These are phyloP conservation scores for Lagenaria siceraria DNA, from an alignment of 306 rosid genomes.

Conservation along the genomic window DNA sequence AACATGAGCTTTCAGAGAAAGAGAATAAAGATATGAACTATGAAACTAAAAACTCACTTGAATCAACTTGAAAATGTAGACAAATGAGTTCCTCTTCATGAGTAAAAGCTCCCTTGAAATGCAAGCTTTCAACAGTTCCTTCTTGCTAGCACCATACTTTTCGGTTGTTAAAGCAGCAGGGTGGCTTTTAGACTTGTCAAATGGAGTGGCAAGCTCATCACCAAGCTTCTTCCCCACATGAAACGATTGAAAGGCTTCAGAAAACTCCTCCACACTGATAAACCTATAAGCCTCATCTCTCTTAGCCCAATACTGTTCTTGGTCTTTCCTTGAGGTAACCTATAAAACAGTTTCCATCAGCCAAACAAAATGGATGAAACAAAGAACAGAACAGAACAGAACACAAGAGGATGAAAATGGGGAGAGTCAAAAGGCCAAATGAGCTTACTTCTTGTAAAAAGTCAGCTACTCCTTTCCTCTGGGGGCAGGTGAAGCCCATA, in stretches of 20 bases:
- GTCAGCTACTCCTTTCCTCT: conserved; percentile 49
- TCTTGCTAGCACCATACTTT: conserved; percentile 20
- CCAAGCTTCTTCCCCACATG: conserved; percentile 23
- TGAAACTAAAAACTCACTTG: conserved; percentile 8
- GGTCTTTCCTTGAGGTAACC: conserved; percentile 34
- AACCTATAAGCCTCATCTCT: conserved; percentile 22
- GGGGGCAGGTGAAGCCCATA: conserved; percentile 40
- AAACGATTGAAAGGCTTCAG: conserved; percentile 25
- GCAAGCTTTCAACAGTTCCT: conserved; percentile 25
- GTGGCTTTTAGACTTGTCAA: conserved; percentile 28
- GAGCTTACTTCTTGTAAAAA: conserved; percentile 38
- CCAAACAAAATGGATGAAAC: neutral
- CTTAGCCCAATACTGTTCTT: conserved; percentile 30
- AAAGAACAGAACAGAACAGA: neutral
- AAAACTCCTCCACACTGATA: conserved; percentile 21
- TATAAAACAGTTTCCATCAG: neutral
- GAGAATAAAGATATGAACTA: neutral
- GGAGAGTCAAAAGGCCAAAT: neutral
- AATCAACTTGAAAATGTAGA: conserved; percentile 24
- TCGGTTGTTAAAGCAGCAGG: conserved; percentile 27
- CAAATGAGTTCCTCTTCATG: conserved; percentile 37
- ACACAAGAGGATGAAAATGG: neutral
- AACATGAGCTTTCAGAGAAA: neutral
- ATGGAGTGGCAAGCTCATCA: conserved; percentile 28
- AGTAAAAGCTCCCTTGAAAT: conserved; percentile 22